Base-by-base conservation (phyloP, 1,139 yeast genomes). In the Candida albicans region DNA sequence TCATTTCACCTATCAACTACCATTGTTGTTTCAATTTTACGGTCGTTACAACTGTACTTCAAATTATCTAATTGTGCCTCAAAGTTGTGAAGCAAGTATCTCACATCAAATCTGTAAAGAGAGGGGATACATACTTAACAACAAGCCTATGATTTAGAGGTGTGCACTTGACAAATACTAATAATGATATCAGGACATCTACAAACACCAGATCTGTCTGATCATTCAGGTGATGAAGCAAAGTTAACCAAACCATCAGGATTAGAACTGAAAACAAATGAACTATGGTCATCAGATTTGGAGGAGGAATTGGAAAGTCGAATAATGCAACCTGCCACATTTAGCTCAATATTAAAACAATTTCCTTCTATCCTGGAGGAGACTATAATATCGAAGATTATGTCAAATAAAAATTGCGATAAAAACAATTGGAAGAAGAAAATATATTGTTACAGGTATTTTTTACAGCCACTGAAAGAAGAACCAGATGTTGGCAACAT, bases 361-460 rank as follows among this genome's bases (percentile, higher is more conserved):
- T 52, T 52, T 35, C 49, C 52, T 27, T 42, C 38, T 6, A 33
- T 43, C 27, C 30, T 40, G 18, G 32, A 43, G n/a, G 41, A 40
- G 2, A 18, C 25, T 12, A 29, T 42, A 12, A 36, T 48, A 9
- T 27, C 29, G 8, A 26, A 40, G 27, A 39, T 43, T 8, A 37
- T 43, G 22, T 9, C 14, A 12, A 25, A 8, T 10, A 33, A 32
- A 36, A 26, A 22, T 36, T 30, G 14, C 25, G 13, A 22, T 27
- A 22, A 5, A n/a, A 29, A 9, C 4, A 26, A 15, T 15, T 36
- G 36, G 43, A 22, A n/a, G 10, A 31, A 22, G 13, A 34, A 11
- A 22, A 37, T 32, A 40, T 42, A 24, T 13, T 37, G 14, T 43
- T 41, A 27, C 13, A 13, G 10, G 11, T 18, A n/a, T 37, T 41